These are phyloP conservation scores for Coprinellus aureogranulatus DNA, from an alignment of 768 basidiomycete genomes.

Conservation along the genomic window DNA sequence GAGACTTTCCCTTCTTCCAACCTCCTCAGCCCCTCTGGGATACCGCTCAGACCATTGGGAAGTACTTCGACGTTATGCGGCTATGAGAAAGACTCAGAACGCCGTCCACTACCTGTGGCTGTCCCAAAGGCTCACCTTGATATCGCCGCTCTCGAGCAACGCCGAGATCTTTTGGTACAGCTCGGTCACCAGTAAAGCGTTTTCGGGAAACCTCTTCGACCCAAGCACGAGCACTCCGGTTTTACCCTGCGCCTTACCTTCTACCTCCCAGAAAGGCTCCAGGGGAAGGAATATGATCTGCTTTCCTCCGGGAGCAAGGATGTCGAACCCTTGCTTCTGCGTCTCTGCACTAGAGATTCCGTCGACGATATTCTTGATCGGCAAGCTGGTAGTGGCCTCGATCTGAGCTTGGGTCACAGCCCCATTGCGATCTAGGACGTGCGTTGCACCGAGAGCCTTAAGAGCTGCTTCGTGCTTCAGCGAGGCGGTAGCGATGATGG, in stretches of 20 bases:
- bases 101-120: too few species aligned
- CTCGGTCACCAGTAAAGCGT: conserved; percentile 11
- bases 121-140: conserved; percentile 14
- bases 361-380: conserved; percentile 25
- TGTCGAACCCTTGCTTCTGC: conserved; percentile 19
- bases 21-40: conserved; percentile 38
- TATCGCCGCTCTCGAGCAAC: conserved; percentile 14
- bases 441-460: conserved; percentile 40
- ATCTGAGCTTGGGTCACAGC: conserved; percentile 16
- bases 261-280: conserved; percentile 13
- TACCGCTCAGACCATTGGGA: conserved; percentile 41
- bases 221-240: conserved; percentile 4
- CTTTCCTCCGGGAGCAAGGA: conserved; percentile 33
- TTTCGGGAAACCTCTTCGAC: conserved; percentile 10
- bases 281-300: conserved; percentile 33
- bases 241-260: conserved; percentile 8
- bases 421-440: conserved; percentile 33
- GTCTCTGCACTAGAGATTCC: conserved; percentile 20
- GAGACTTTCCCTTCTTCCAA: conserved; percentile 38
- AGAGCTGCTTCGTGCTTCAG: conserved; percentile 27
- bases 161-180: conserved; percentile 14
- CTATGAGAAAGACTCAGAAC: conserved; percentile 21
- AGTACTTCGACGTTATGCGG: conserved; percentile 43
- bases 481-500: conserved; percentile 40
- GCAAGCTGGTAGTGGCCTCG: conserved; percentile 19